Conservation (phyloP, 2,329 filamentous ascomycete species). For the Colletotrichum somersetense region DNA sequence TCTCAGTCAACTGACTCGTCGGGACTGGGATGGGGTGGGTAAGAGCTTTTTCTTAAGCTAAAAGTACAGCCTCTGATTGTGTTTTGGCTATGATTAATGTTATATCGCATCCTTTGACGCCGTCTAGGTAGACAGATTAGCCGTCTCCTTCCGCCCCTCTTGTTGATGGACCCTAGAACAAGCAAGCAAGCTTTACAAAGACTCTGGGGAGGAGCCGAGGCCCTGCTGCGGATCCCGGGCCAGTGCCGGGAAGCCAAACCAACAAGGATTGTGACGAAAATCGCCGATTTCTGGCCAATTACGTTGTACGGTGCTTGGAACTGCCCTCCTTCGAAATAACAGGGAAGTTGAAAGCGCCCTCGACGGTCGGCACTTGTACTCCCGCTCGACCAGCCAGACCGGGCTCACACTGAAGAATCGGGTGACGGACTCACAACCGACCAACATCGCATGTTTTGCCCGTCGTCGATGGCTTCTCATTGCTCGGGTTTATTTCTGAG, state of each 20-base stretch:
- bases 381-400: conserved; percentile 3
- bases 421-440: conserved; percentile 3
- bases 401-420: conserved; percentile 23
- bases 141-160: background rate
- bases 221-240: conserved; percentile 19
- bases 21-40: conserved; percentile 12
- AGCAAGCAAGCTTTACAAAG: conserved; percentile 17
- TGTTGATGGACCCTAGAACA: background rate
- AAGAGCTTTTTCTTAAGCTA: background rate
- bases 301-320: conserved; percentile 15
- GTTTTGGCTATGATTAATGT: background rate
- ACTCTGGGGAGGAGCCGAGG: conserved; percentile 14
- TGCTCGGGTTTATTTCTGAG: background rate
- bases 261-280: conserved; percentile 25
- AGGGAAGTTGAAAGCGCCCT: conserved; percentile 37
- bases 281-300: conserved; percentile 23
- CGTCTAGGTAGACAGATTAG: background rate
- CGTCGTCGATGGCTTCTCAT: background rate
- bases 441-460: conserved; percentile 3
- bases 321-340: conserved; percentile 10
- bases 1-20: conserved; percentile 26
- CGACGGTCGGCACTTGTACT: background rate
- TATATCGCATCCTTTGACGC: background rate
- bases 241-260: conserved; percentile 13
- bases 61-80: background rate